phyloP scores from a whole-genome alignment of 2,329 filamentous ascomycete species.

The Apiospora saccharicola region DNA sequence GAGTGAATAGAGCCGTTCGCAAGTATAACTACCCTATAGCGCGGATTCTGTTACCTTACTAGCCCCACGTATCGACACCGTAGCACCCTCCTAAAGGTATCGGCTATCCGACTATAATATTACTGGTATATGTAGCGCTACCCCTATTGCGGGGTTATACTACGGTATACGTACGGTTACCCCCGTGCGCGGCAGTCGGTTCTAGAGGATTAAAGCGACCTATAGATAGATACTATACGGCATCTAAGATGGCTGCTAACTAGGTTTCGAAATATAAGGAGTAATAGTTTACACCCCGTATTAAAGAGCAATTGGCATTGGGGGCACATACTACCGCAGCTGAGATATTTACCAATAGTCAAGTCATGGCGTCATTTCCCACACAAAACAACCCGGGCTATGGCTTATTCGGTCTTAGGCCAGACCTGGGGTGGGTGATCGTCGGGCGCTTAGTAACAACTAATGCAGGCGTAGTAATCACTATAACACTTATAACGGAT shows the following conservation, averaged over 20 bases:
- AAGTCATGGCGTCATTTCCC: constrained; percentile 32
- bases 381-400: constrained; percentile 32
- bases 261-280: constrained; percentile 33
- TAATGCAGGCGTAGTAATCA: constrained; percentile 36
- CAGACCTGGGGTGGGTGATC: constrained; percentile 31
- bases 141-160: too few relatives aligned
- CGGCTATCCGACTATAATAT: too few relatives aligned
- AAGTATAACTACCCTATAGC: too few relatives aligned
- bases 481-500: constrained; percentile 36
- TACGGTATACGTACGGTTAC: too few relatives aligned
- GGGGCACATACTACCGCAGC: constrained; percentile 30
- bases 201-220: too few relatives aligned
- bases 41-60: too few relatives aligned
- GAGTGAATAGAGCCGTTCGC: too few relatives aligned
- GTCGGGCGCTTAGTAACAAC: constrained; percentile 33
- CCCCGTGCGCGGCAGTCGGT: too few relatives aligned
- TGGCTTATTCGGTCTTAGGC: constrained; percentile 28
- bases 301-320: constrained; percentile 33
- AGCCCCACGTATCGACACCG: too few relatives aligned
- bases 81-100: too few relatives aligned
- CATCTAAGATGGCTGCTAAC: neutral
- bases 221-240: neutral
- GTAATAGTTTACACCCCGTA: constrained; percentile 35
- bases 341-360: constrained; percentile 33
- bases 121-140: too few relatives aligned